Evolutionary conservation across 345 rosid species (phyloP), one percentile per base, ranked within the genome.

Genomic region (Lepidium aucheri): DNA sequence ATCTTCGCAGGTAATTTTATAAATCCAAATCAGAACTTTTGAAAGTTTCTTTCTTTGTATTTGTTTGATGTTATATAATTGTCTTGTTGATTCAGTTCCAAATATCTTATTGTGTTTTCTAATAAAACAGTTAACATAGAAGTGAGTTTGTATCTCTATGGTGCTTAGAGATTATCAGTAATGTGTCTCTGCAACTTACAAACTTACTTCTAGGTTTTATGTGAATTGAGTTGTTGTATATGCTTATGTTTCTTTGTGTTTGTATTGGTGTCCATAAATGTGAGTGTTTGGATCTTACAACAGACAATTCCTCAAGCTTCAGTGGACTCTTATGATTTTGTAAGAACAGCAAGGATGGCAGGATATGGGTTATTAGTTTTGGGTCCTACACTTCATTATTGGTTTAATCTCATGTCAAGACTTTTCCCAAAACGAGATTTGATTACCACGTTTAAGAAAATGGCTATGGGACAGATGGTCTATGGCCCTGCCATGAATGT

Each of bases 401-500:
- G 95, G 97, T 90, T 91, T 82, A 89, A 83, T 65, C 74, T 87
- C 51, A 67, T 95, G 81, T 89, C 96, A 15, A 84, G 72, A 46
- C 66, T 68, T 50, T 83, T 91, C 59, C 97, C 99, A 0, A 86
- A 87, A 76, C 78, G 76, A 63, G 97, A 95, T 79, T 53, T 87
- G 68, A 64, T 83, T 20, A 78, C 93, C 7, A 91, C 90, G 3
- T 79, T 89, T 60, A 95, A 91, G 90, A 95, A 91, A 79, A 91
- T 89, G 77, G 75, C 79, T 45, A 71, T 95, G 90, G 97, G 90
- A 22, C 97, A 91, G 76, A 68, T 82, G 3, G 32, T 85, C 11
- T 95, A 81, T 26, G 97, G 96, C 8, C 99, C 99, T 35, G 15
- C 63, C 58, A 87, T 95, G 99, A 95, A 84, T 6, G 82, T 58